Evolutionary conservation across 371 early-diverging fungal species (phyloP), one percentile per base, ranked within the genome.

Genomic region (Ordospora pajunii): DNA sequence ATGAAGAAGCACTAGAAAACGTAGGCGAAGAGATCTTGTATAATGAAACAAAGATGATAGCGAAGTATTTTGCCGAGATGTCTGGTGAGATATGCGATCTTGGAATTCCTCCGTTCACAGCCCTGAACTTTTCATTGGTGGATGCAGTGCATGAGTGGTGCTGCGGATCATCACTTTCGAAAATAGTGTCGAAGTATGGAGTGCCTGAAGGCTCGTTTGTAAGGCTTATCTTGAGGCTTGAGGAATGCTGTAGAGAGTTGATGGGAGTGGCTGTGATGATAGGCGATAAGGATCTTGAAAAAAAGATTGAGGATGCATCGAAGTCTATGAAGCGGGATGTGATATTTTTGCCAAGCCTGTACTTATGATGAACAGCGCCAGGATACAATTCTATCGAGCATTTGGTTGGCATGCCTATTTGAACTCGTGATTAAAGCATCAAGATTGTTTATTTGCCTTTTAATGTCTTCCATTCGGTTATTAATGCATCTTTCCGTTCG

Each of bases 241-340:
- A 80, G 5, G 84, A 84, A 58, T 77, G 80, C 25, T 84, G 82
- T 69, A 79, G 80, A 71, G 84, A 84, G 62, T 50, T 84, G 73
- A 32, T 78, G 12, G 67, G 63, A 49, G 79, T 79, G 6, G 42
- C 69, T 9, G 70, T 46, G 19, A 21, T 84, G 46, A 77, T 84
- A 21, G 84, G 80, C 32, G 77, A 79, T 50, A 51, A 69, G 23
- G 42, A 32, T 9, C 65, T 84, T n/a, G 65, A 74, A 27, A 42
- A 80, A 23, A 79, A 80, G 49, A 67, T 83, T 40, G 63, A 45
- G n/a, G 53, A 77, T 53, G 75, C 79, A 25, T 74, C 70, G 1
- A 40, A 32, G n/a, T 53, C 52, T 19, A 66, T 83, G 25, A 80
- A 78, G 71, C 43, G 81, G 50, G 83, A 79, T 21, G 80, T 83